Evolutionary conservation across 306 rosid genomes (phyloP).

Genomic region (Quercus parvula): DNA sequence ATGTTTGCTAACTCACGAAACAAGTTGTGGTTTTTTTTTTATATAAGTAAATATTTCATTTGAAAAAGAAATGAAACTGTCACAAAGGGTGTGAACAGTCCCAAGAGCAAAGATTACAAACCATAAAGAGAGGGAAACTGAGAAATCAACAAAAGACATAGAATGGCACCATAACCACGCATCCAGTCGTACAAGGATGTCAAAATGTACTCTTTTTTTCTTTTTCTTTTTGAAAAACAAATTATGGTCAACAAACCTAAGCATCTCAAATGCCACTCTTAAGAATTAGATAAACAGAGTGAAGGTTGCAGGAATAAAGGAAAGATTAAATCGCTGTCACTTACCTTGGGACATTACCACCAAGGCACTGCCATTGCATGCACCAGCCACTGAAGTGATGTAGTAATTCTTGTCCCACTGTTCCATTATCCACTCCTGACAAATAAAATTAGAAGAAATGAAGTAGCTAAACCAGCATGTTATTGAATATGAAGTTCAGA

Average conservation of each 20-base stretch:
- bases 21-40: neutral
- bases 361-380: constrained; percentile 37
- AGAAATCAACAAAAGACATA: no score
- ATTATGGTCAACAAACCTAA: neutral
- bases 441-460: neutral
- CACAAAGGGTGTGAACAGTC: no score
- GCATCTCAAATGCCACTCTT: neutral
- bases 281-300: neutral
- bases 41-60: no score
- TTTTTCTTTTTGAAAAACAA: no score
- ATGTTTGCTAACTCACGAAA: neutral
- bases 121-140: no score
- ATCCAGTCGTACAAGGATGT: no score
- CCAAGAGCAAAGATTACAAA: no score
- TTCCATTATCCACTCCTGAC: constrained; percentile 48
- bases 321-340: neutral
- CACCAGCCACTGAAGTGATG: constrained; percentile 42
- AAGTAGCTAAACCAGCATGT: neutral
- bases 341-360: constrained; percentile 49
- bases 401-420: constrained; percentile 51
- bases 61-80: no score
- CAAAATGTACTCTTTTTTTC: no score
- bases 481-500: neutral
- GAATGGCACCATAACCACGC: no score
- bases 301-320: neutral